Evolutionary conservation across 2,329 filamentous ascomycete genomes (phyloP), one percentile per base, ranked within the genome.

Genomic region (Aureobasidium sp.): DNA sequence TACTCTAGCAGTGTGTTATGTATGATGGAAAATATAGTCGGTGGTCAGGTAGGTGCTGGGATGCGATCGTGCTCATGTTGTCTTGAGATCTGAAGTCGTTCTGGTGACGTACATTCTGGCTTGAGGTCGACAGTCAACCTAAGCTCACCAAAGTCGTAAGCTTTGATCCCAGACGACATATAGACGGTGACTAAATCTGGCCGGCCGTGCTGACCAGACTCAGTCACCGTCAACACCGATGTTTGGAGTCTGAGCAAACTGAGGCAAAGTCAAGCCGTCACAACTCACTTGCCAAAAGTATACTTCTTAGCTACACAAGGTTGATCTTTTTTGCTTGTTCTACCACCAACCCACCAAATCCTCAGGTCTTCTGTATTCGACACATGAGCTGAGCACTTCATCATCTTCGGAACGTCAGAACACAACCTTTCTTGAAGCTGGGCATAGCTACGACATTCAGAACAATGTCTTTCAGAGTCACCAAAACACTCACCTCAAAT

Each of bases 401-500:
- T 26, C 13, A 20, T 12, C 27, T 47, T 46, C 39, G n/a, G 6
- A 57, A 15, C 55, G 37, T 29, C n/a, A 58, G 10, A n/a, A 58
- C 9, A 12, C 34, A 9, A 37, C 5, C 32, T 4, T 47, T 37
- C 41, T 23, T 13, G 15, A 47, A 29, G 20, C 41, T 47, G 13
- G 8, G 17, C 32, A 20, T 44, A 47, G 32, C 42, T 37, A 5
- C 8, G 3, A 23, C 2, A 26, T 37, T 29, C 55, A 58, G 32
- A n/a, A 47, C 6, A 13, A 58, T 58, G 55, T 58, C 55, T 26
- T 36, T 47, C 55, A 47, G 34, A 8, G 29, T 37, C 55, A 47
- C 56, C 20, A 61, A 52, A 20, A 34, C 47, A 26, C 57, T 44
- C 17, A 61, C 57, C 2, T 34, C 57, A 5, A 61, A 61, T 20